Evolutionary conservation across 108 stramenopile species (phyloP), one percentile per base, ranked within the genome.

Genomic region (Bacterosira constricta): DNA sequence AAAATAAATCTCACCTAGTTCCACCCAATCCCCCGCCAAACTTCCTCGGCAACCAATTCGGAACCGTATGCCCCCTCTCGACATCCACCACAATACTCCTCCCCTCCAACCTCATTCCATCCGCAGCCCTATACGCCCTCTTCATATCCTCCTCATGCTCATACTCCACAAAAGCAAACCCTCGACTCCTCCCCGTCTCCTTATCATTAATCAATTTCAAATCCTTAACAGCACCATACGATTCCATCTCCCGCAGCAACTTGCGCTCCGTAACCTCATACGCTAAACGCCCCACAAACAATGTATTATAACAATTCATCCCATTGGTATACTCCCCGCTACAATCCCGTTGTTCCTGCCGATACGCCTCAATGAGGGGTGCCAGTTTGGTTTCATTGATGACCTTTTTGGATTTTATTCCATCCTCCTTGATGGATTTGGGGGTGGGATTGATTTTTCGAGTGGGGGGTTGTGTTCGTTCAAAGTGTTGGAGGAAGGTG

Each of bases 221-320:
- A 79, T 90, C 88, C 44, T 90, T 88, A 47, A 98, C 93, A 6
- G 90, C 87, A 21, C 98, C 98, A 77, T 84, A 97, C 9, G 80
- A 67, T 69, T 97, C 97, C 78, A 98, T 94, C 74, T 97, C 97
- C 41, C 96, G 73, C 36, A 96, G 70, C 10, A 99, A 69, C 56
- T 96, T 97, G 12, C 93, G 83, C 63, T 99, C 97, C 41, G 94
- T 97, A 4, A 98, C 97, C 73, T 98, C 97, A 66, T 96, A 98
- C 32, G 94, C 93, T 11, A 99, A 74, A 42, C 97, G 76, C 7
- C 93, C 91, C 4, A 99, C 93, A 71, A 98, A 98, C 4, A 99
- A 82, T 0, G 98, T 97, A 82, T 96, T 95, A 85, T 97, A 98
- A 42, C 91, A 92, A 67, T 93, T 91, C 94, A 96, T 96, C 9